Evolutionary conservation across 2,329 filamentous ascomycete genomes (phyloP).

Genomic region (Alternaria atra): DNA sequence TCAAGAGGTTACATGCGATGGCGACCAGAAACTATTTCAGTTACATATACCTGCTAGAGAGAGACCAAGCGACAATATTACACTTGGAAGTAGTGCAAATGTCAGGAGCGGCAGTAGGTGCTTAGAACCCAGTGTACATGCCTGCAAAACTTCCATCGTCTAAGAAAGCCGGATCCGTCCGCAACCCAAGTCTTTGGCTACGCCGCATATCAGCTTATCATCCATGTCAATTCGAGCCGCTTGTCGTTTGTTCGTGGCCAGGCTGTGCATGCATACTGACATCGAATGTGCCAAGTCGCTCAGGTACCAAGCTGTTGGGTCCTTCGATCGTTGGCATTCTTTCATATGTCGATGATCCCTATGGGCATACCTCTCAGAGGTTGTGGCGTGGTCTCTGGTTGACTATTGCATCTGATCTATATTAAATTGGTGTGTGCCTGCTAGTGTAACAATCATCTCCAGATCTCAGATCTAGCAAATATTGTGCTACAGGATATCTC

Average conservation of each 20-base stretch:
- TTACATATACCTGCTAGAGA: background rate
- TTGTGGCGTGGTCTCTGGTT: slow-evolving; percentile 5
- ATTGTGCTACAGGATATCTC: background rate
- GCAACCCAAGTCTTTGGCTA: slow-evolving; percentile 14
- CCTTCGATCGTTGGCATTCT: slow-evolving; percentile 23
- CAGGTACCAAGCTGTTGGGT: slow-evolving; percentile 29
- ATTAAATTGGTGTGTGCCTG: slow-evolving; percentile 12
- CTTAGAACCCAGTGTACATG: slow-evolving; percentile 2
- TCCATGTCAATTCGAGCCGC: slow-evolving; percentile 26
- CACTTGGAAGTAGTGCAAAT: background rate
- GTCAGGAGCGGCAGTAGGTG: background rate
- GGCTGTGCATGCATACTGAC: slow-evolving; percentile 21
- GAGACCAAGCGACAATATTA: background rate
- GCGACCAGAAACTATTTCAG: background rate
- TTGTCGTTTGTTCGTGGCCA: slow-evolving; percentile 26
- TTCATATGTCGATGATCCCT: slow-evolving; percentile 13
- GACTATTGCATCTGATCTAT: slow-evolving; percentile 15
- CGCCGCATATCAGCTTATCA: slow-evolving; percentile 23
- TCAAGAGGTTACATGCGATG: background rate
- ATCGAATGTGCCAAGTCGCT: slow-evolving; percentile 20
- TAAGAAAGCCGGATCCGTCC: slow-evolving; percentile 22
- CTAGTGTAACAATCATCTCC: slow-evolving; percentile 1
- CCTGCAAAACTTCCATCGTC: slow-evolving; percentile 3
- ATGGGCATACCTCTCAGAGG: slow-evolving; percentile 9
- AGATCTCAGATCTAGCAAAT: background rate